Base-by-base conservation (phyloP, 1,284 basidiomycete species). In the Schizophyllum amplum region DNA sequence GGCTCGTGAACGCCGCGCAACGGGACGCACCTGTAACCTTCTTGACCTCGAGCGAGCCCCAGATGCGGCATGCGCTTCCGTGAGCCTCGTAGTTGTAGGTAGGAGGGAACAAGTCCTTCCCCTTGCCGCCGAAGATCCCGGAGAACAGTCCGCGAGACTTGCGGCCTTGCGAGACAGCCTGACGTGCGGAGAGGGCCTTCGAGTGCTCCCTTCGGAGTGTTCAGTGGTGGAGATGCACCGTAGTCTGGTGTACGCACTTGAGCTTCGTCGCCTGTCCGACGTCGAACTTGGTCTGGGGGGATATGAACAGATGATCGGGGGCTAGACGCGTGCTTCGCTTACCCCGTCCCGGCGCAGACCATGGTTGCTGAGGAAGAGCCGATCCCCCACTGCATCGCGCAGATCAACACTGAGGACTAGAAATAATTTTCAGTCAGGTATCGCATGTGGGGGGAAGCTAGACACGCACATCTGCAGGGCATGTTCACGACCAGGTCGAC, bases 401-500 rank as follows among this genome's bases (percentile, higher is more conserved):
- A 99, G 72, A 68, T 98, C 96, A 22, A 98, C 86, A 53, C 85
- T 89, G 55, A 99, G 75, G 67, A 78, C 92, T 94, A 63, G 4
- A 20, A 53, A 54, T 11, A 53, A 57, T 55, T 53, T 20, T 24
- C 24, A 58, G 46, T 60, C 22, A 63, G 53, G 53, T 21, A 7
- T 42, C 21, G 7, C 6, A 57, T 9, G 22, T 4, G 3, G 15
- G 47, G 24, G 47, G 4, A 24, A 24, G 46, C 48, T 49, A 5
- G 20, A 24, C 6, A 83, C 91, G 73, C 68, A 96, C 93, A 92
- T 71, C 81, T 78, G 73, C 94, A 97, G 1, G 92, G 94, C 83
- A 94, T 97, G 62, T 90, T 90, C 23, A 98, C 88, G 13, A 92
- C 84, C 71, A 96, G 70, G 71, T 98, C 94, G 55, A 97, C 80